These are phyloP conservation scores for Clausena lansium DNA, from an alignment of 345 rosid genomes.

Conservation along the genomic window DNA sequence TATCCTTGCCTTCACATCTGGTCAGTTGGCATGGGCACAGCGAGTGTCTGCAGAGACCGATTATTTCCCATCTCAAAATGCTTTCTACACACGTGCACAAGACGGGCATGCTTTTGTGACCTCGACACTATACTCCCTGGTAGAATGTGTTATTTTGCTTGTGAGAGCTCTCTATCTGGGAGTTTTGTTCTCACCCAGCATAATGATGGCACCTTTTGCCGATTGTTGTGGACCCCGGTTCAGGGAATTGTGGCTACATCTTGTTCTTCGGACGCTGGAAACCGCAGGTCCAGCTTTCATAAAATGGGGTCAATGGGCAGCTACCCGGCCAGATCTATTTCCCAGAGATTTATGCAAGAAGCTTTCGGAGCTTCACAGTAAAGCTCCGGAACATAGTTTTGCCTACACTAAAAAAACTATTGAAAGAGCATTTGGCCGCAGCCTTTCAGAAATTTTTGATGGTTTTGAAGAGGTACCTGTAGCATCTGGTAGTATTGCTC, in stretches of 20 bases:
- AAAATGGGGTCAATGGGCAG: slow-evolving; percentile 99
- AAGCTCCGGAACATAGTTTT: slow-evolving; percentile 93
- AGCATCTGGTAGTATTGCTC: slow-evolving; percentile 99
- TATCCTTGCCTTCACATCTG: slow-evolving; percentile 52
- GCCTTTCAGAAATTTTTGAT: slow-evolving; percentile 82
- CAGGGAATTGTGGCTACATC: slow-evolving; percentile 61
- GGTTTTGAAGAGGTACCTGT: slow-evolving; percentile 85
- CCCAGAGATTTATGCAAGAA: slow-evolving; percentile 81
- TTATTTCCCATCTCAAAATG: slow-evolving; percentile 42
- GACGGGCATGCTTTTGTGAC: slow-evolving; percentile 58
- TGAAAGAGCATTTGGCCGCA: slow-evolving; percentile 90
- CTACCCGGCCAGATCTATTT: slow-evolving; percentile 94
- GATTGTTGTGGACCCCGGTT: slow-evolving; percentile 53
- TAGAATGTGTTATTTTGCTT: slow-evolving; percentile 57
- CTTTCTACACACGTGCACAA: slow-evolving; percentile 56
- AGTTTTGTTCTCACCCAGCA: slow-evolving; percentile 70
- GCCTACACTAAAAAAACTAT: slow-evolving; percentile 72
- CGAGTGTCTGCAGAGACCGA: slow-evolving; percentile 38
- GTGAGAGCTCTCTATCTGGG: slow-evolving; percentile 74
- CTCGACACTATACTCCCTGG: slow-evolving; percentile 36
- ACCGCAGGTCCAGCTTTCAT: slow-evolving; percentile 97
- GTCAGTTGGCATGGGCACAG: slow-evolving; percentile 63
- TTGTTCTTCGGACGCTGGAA: slow-evolving; percentile 76
- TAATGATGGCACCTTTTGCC: slow-evolving; percentile 74
- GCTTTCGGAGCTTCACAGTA: slow-evolving; percentile 86